Evolutionary conservation across 805 yeast species (phyloP), one percentile per base, ranked within the genome.

Genomic region (Kuraishia capsulata): DNA sequence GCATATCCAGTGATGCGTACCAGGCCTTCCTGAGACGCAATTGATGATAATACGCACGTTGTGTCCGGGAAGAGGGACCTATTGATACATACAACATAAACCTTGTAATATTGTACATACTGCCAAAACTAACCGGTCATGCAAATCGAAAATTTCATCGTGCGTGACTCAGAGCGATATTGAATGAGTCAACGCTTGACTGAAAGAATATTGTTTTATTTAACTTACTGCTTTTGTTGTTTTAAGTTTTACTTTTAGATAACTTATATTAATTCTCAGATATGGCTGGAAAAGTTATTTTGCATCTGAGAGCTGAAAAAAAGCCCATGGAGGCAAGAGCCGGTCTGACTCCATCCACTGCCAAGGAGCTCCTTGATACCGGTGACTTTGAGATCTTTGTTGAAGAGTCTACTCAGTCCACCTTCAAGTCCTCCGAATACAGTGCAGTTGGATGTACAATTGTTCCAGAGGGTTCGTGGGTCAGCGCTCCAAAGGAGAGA

Each of bases 301-400:
- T 92, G 47, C 98, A 92, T 54, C 69, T 92, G 45, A 82, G 99
- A 70, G 97, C 97, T 25, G 98, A 92, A 62, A 84, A 92, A 53
- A 92, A 92, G 76, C 96, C 97, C 20, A 65, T 87, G 53, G 99
- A 92, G 67, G 96, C 94, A 44, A 82, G 98, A 69, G 95, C 97
- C 33, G 97, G 96, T 33, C 71, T 92, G 51, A 88, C 98, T 2
- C 99, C 99, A 24, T 64, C 86, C 33, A 85, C 96, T 30, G 80
- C 95, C 49, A 83, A 85, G 64, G 73, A 79, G 51, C 71, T 92
- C 46, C 61, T 86, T 44, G 86, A 81, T 42, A 89, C 95, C 33
- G 97, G 96, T 1, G 42, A 61, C 33, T 92, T 86, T 67, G 76
- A 80, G 49, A 76, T 92, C 35, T 86, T 69, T 49, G 96, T 92